Evolutionary conservation across 192 early-diverging fungal genomes (phyloP).

Genomic region (Jimgerdemannia lactiflua): DNA sequence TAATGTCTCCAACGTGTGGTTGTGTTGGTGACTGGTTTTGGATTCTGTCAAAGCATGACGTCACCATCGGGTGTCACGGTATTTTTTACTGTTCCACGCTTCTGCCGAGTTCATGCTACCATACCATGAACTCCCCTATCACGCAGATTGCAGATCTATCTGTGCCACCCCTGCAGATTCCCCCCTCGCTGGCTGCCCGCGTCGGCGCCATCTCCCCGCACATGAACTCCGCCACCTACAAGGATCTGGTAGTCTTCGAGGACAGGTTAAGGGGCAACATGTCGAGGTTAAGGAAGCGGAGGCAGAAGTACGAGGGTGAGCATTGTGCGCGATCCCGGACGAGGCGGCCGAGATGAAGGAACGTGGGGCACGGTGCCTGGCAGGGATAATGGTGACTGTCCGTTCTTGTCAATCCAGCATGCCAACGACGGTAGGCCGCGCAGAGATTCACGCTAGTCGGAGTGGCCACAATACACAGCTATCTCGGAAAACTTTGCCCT

Average conservation of each 20-base stretch:
- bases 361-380: too few species aligned
- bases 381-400: too few species aligned
- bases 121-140: background rate
- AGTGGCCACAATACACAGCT: background rate
- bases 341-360: too few species aligned
- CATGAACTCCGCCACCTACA: conserved; percentile 44
- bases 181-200: background rate
- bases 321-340: background rate
- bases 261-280: conserved; percentile 76
- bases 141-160: background rate
- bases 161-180: conserved; percentile 19
- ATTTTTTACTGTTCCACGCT: too few species aligned
- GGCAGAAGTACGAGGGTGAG: conserved; percentile 70
- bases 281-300: conserved; percentile 57
- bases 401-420: too few species aligned
- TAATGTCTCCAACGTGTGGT: too few species aligned
- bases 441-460: too few species aligned
- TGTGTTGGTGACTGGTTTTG: too few species aligned
- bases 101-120: background rate
- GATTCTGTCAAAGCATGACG: too few species aligned
- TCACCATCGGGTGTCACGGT: too few species aligned
- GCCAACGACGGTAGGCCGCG: too few species aligned
- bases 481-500: background rate
- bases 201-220: background rate
- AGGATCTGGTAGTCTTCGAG: conserved; percentile 80